Evolutionary conservation across 192 early-diverging fungal species (phyloP), one percentile per base, ranked within the genome.

Genomic region (Podila verticillata): DNA sequence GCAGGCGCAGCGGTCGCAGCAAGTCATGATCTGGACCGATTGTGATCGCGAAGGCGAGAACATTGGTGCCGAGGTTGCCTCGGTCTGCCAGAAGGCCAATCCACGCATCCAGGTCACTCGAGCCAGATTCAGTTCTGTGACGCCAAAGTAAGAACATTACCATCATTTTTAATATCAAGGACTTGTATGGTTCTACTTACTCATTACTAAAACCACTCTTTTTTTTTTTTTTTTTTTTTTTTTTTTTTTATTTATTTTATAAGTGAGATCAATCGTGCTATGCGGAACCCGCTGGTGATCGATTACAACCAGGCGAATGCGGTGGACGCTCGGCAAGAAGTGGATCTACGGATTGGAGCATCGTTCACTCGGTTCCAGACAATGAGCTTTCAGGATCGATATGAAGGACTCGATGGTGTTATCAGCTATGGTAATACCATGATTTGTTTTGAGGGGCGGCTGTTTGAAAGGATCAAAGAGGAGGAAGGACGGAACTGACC

Each of bases 11-110:
- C 65, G 71, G 0, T 89, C 92, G 0, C 84, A 92, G 13, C 74
- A 89, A 54, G 73, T 99, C 35, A 90, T 97, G 54, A 99, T 99
- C 56, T 99, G 98, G 98, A 99, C 98, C 6, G 98, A 99, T 88
- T 98, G 97, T 70, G 97, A 99, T 87, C 89, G 93, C 10, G 96
- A 98, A 83, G 97, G 97, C 31, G 97, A 99, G 68, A 90, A 90
- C 39, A 99, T 99, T 67, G 97, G 98, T 17, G 75, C 83, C 13
- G 98, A 99, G 64, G 88, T 96, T 20, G 90, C 84, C 0, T 81
- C 85, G 7, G 83, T 98, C 0, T 95, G 95, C 62, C 72, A 73
- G 7, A 44, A 64, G 13, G 85, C 81, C 0, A 96, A 97, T 65
- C 81, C 83, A 24, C 65, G 87, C 7, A 87, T 99, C 10, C 34